Evolutionary conservation across 306 rosid species (phyloP).

Genomic region (Erythrophleum fordii): DNA sequence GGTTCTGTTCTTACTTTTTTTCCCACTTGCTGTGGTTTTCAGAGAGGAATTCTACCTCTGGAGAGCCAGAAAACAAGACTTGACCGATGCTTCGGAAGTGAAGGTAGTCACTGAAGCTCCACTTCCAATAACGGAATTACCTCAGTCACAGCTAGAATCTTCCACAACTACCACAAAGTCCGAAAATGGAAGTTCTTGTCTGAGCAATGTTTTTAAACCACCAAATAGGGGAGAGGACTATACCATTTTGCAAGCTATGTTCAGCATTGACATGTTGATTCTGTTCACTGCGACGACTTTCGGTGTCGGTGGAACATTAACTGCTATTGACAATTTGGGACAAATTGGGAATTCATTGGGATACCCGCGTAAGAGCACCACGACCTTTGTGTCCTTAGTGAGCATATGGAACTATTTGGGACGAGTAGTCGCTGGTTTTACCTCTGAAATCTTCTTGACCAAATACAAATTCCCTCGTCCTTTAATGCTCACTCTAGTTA

Average conservation of each 20-base stretch:
- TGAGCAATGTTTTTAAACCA: constrained; percentile 44
- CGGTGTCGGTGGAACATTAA: constrained; percentile 66
- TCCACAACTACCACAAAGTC: not conserved
- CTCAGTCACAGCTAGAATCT: not conserved
- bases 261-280: constrained; percentile 71
- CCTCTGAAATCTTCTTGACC: constrained; percentile 57
- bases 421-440: constrained; percentile 54
- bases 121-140: not conserved
- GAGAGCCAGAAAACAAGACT: constrained; percentile 34
- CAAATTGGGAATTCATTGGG: constrained; percentile 69
- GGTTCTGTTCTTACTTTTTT: constrained; percentile 48
- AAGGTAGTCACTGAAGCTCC: constrained; percentile 31
- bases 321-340: constrained; percentile 76
- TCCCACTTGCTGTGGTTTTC: constrained; percentile 55
- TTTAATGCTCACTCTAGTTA: constrained; percentile 51
- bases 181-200: constrained; percentile 32
- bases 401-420: constrained; percentile 84
- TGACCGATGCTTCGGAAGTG: constrained; percentile 24
- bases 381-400: constrained; percentile 70
- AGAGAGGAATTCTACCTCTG: constrained; percentile 50
- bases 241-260: constrained; percentile 68
- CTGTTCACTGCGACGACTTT: constrained; percentile 49
- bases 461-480: constrained; percentile 74
- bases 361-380: constrained; percentile 53
- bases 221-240: constrained; percentile 78